Base-by-base conservation (phyloP, 2,329 filamentous ascomycete genomes). In the Decorospora gaudefroyi region DNA sequence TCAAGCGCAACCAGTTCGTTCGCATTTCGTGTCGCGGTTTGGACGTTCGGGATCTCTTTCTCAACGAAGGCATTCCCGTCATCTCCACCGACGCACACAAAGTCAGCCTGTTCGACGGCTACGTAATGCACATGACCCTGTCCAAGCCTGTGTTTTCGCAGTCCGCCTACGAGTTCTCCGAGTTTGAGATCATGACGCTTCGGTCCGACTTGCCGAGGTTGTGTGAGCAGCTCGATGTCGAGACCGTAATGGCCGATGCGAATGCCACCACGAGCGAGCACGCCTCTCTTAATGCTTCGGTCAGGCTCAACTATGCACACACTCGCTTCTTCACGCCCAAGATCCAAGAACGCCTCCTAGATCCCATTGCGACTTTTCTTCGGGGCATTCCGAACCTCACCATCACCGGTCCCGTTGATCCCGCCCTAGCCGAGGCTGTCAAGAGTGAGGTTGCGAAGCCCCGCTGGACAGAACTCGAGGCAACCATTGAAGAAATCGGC, bases 121-220 rank as follows among this genome's bases (percentile, higher is more conserved):
- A 64, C 30, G 47, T 61, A n/a, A 61, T 62, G 55, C 60, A 64
- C 28, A 42, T 64, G 12, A 58, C 57, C 21, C 47, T 64, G 1
- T 59, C 55, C 19, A 61, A 58, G 33, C 59, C 59, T 3, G 46
- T 44, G 1, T 40, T 55, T 16, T 31, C 49, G 18, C 46, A 42
- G 9, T 46, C 49, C 16, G 19, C 51, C 9, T 46, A 57, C 15
- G 44, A 55, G 23, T 58, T 55, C 13, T 45, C 51, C 21, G 57
- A 62, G 17, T 55, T 51, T 28, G 57, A 62, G 23, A 53, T 59
- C 11, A 59, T 64, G 55, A 46, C 57, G 43, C 34, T 61, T 6
- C 54, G 59, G n/a, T 41, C 57, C 36, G 59, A 62, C 33, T 40
- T 62, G 37, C 59, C 59, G 5, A 40, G 25, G 13, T 30, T 64